These are phyloP conservation scores for Lanmaoa rubissima DNA, from an alignment of 768 basidiomycete genomes.

Conservation along the genomic window DNA sequence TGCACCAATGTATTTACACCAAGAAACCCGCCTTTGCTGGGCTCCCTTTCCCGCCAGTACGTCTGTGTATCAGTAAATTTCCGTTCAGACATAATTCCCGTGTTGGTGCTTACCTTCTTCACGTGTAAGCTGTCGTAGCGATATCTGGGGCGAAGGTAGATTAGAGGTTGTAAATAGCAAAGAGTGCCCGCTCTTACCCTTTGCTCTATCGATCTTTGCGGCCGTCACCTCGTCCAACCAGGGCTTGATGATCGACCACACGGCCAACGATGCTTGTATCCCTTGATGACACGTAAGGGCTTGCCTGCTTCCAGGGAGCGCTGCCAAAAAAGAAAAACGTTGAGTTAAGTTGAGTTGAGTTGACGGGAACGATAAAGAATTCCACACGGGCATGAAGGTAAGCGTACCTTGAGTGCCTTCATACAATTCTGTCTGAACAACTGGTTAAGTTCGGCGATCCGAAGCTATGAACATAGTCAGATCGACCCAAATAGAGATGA, in stretches of 20 bases:
- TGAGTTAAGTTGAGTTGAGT: too few relatives aligned
- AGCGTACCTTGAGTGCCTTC: conserved; percentile 49
- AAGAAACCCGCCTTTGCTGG: conserved; percentile 65
- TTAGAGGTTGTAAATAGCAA: background rate
- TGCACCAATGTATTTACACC: conserved; percentile 62
- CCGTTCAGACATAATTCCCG: background rate
- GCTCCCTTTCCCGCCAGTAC: conserved; percentile 75
- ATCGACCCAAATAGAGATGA: background rate
- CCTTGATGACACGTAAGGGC: conserved; percentile 85
- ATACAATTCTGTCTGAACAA: conserved; percentile 72
- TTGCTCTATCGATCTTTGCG: conserved; percentile 34
- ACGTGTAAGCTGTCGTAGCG: conserved; percentile 91
- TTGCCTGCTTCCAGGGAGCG: conserved; percentile 75
- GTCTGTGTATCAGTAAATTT: background rate
- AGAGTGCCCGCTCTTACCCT: conserved; percentile 46
- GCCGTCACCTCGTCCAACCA: too few relatives aligned
- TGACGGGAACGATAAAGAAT: background rate
- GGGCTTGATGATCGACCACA: conserved; percentile 55
- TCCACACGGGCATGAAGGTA: background rate
- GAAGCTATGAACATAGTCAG: conserved; percentile 49
- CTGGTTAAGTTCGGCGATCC: conserved; percentile 85
- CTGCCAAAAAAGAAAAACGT: conserved; percentile 40
- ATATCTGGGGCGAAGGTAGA: conserved; percentile 47
- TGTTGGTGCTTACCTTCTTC: conserved; percentile 50
- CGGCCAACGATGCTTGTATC: conserved; percentile 58